Conservation (phyloP, 2,329 filamentous ascomycete species). For the Aspergillus niger region DNA sequence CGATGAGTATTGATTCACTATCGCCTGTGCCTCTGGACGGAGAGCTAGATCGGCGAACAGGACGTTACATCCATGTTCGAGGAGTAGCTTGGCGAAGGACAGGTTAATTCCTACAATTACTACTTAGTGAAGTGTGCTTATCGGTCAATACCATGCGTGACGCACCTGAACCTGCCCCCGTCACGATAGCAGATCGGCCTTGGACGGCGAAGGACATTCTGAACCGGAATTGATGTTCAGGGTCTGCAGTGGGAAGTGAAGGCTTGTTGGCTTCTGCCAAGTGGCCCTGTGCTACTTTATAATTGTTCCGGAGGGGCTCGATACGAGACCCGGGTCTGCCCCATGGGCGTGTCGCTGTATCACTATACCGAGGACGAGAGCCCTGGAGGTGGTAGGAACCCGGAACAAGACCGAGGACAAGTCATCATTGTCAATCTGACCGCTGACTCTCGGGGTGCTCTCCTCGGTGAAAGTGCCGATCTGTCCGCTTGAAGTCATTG, state of each 20-base stretch:
- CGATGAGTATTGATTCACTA: conserved; percentile 42
- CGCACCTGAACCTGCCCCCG: conserved; percentile 57
- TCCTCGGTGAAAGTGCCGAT: not conserved
- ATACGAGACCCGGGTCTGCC: not conserved
- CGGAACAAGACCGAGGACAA: not conserved
- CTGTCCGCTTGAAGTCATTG: not conserved
- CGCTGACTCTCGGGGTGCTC: not conserved
- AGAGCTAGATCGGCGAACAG: conserved; percentile 49
- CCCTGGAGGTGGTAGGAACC: too few relatives aligned
- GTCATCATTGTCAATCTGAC: not conserved
- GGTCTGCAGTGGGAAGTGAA: not conserved
- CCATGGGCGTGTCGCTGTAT: not conserved
- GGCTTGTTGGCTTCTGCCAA: not conserved
- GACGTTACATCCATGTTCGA: conserved; percentile 51
- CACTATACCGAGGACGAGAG: not conserved
- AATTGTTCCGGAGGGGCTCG: not conserved
- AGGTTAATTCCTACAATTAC: conserved; percentile 47
- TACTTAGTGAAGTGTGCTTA: conserved; percentile 2
- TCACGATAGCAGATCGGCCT: conserved; percentile 56
- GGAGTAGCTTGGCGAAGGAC: conserved; percentile 45
- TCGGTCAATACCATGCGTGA: conserved; percentile 1
- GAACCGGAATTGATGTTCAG: not conserved
- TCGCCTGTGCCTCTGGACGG: conserved; percentile 47
- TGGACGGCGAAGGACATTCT: conserved; percentile 44
- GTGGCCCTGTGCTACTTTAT: conserved; percentile 2